These are phyloP conservation scores for Thelonectria olida DNA, from an alignment of 2,329 filamentous ascomycete species.

Conservation along the genomic window DNA sequence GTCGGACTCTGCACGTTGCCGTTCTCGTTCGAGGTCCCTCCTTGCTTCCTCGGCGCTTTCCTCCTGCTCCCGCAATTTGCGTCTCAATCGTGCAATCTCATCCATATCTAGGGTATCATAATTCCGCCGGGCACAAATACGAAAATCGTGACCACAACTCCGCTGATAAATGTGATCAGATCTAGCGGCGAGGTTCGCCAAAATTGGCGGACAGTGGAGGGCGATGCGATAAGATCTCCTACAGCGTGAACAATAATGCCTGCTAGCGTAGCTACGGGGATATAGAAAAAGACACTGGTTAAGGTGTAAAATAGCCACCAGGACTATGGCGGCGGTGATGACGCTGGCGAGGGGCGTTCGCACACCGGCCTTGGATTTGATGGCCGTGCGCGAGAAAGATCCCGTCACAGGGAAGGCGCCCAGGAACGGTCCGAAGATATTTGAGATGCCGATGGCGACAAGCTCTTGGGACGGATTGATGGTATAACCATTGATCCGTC, in stretches of 20 bases:
- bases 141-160: no score
- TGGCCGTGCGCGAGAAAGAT: conserved; percentile 95
- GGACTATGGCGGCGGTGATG: conserved; percentile 85
- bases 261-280: conserved; percentile 81
- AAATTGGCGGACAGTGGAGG: conserved; percentile 92
- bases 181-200: conserved; percentile 93
- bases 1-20: no score
- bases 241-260: conserved; percentile 97
- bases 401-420: conserved; percentile 93
- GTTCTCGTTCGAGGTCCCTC: no score
- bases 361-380: conserved; percentile 96
- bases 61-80: no score
- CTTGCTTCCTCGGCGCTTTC: no score
- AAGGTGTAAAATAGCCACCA: conserved; percentile 91
- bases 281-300: conserved; percentile 91
- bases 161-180: conserved; percentile 90
- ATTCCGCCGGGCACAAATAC: no score
- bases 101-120: no score
- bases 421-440: conserved; percentile 89
- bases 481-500: conserved; percentile 92
- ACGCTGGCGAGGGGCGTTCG: conserved; percentile 90
- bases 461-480: conserved; percentile 97
- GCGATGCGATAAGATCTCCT: conserved; percentile 88
- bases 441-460: conserved; percentile 91
- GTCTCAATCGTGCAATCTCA: no score